Evolutionary conservation across 2,329 filamentous ascomycete species (phyloP).

Genomic region (Drechmeria coniospora): DNA sequence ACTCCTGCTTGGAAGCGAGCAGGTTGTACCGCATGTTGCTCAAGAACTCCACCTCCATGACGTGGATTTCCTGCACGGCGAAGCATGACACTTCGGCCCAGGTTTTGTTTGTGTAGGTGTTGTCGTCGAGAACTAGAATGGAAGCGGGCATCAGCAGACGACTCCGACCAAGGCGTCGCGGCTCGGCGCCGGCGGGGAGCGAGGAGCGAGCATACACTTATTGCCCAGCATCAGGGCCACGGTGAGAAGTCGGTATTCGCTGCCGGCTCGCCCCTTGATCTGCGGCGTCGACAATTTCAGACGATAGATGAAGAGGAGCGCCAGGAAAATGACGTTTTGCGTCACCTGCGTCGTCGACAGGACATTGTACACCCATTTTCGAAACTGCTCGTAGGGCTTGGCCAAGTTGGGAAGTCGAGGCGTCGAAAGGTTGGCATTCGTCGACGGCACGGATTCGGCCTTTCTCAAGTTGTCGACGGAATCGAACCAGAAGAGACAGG

Average conservation of each 20-base stretch:
- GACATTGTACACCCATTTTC: constrained; percentile 86
- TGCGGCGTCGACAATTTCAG: constrained; percentile 79
- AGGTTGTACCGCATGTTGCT: constrained; percentile 97
- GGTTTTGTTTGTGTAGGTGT: constrained; percentile 98
- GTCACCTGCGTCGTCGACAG: constrained; percentile 90
- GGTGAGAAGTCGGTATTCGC: constrained; percentile 82
- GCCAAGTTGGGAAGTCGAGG: constrained; percentile 53
- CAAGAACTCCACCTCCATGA: constrained; percentile 99
- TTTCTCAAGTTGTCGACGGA: constrained; percentile 62
- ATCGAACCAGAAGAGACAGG: constrained; percentile 96
- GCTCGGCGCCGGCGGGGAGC: not conserved
- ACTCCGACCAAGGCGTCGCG: too few species aligned
- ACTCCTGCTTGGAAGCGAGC: constrained; percentile 71
- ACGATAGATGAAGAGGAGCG: constrained; percentile 82
- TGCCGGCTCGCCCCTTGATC: constrained; percentile 82
- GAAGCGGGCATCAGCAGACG: constrained; percentile 10
- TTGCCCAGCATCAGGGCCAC: constrained; percentile 96
- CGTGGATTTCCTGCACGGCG: constrained; percentile 84
- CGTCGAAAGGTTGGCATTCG: constrained; percentile 23
- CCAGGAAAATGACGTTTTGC: constrained; percentile 84
- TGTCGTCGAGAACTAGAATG: constrained; percentile 70
- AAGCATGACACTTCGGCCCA: constrained; percentile 98
- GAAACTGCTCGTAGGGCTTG: constrained; percentile 62
- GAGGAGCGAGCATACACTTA: constrained; percentile 54
- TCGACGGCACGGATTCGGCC: constrained; percentile 45